Evolutionary conservation across 2,329 filamentous ascomycete genomes (phyloP), one percentile per base, ranked within the genome.

Genomic region (Neonectria ditissima): DNA sequence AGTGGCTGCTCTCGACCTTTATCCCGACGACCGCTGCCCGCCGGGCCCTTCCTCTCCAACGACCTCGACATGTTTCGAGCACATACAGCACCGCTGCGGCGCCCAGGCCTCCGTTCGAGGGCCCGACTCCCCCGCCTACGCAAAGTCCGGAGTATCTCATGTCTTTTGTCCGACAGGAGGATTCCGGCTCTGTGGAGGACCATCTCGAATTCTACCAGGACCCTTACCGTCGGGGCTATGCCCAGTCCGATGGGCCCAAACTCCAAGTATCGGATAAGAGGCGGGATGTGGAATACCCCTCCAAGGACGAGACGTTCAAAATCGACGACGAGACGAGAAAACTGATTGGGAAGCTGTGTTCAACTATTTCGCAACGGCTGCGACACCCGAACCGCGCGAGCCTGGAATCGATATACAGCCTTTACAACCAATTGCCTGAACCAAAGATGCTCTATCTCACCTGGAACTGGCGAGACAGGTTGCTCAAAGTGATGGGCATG

Each of bases 401-500:
- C 20, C 78, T 84, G 48, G 82, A 82, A 32, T 69, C 73, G 2
- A 80, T 89, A 64, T 86, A 85, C 70, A 76, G 81, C 2, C 66
- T 83, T 2, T 89, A 89, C 73, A 73, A 77, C 26, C 74, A 78
- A 37, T 71, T 89, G 9, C 85, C 86, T 0, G 81, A 86, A 59
- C 84, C 83, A 5, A 81, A 85, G 41, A 84, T 87, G 79, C 73
- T 83, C 4, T 78, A 84, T 55, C 74, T 90, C 2, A 79, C 80
- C 9, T 80, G 81, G 63, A 74, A 77, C 13, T 79, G 88, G 51
- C 86, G 94, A 18, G 88, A 89, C 56, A 78, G 82, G 8, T 81
- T 97, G 20, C 81, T 97, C 55, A 87, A 86, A 58, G 86, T 89
- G 44, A 86, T 97, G 66, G 89, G 91, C 20, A 85, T 87, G 48